Evolutionary conservation across 2,329 filamentous ascomycete species (phyloP), one percentile per base, ranked within the genome.

Genomic region (Myriosclerotinia curreyana): DNA sequence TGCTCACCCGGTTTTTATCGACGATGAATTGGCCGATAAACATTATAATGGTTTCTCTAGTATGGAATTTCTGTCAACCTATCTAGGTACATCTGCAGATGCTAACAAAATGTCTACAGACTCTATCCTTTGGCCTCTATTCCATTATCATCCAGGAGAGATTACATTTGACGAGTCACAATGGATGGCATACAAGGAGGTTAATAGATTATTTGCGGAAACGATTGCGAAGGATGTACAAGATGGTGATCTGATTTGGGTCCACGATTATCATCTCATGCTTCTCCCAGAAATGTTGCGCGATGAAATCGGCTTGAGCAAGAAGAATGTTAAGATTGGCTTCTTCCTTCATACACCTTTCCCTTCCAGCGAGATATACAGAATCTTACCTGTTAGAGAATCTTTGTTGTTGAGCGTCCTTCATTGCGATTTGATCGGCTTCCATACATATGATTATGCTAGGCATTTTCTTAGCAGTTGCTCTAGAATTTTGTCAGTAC

Each of bases 391-490:
- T 0, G 94, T 98, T 38, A 86, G 95, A 68, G 92, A 96, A 75
- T 88, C 92, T 72, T 87, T 98, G 59, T 83, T 99, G 52, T 83
- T 89, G 56, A 93, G 95, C 64, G 86, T 98, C 48, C 82, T 99
- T 42, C 90, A 96, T 75, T 96, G 94, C 79, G 95, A 98, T 75
- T 81, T 99, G 66, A 92, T 98, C 74, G 95, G 95, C 40, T 98
- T 99, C 81, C 95, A 99, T 78, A 99, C 95, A 36, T 98, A 97
- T 79, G 94, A 98, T 79, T 99, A 99, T 74, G 94, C 93, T n/a
- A 86, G 95, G 60, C 95, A 99, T 78, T 99, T 98, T 79, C 79
- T 99, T 70, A 96, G 92, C 79, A 94, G 91, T 75, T 98, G 95
- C 79, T 94, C 92, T n/a, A 89, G 94, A 69, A 95, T 98, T 70